Base-by-base conservation (phyloP, 2,329 filamentous ascomycete species). In the Penicillium sumatraense region DNA sequence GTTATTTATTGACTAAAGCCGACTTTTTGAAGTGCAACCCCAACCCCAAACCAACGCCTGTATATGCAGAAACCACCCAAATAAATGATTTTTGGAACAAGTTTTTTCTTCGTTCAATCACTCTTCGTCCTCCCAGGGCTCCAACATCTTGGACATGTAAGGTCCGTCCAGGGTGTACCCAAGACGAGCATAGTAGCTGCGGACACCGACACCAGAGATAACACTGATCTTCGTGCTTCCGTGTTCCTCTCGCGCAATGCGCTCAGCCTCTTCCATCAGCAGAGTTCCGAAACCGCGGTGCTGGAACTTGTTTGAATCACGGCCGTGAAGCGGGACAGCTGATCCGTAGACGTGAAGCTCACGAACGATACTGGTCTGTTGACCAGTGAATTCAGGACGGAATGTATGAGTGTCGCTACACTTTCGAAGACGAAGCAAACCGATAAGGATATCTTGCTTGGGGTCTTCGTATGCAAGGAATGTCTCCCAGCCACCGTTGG, bases 391-490 rank as follows among this genome's bases (percentile, higher is more conserved):
- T 73, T 99, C 95, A 42, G 89, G 86, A 20, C 96, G 87, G 80
- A 93, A 99, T 0, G 95, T 98, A 75, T 97, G 92, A 67, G 90
- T 93, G 64, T 88, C 83, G 1, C 89, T 93, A 74, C 96, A 99
- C 78, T 96, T 96, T 62, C 95, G 85, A 60, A 99, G 78, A 16
- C 95, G 87, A 53, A 99, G 82, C 31, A 99, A 80, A 1, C 90
- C 96, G 55, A 99, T 96, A 3, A 99, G 81, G 54, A 99, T 99
- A 72, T 99, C 95, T 73, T 99, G 95, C 79, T 97, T 97, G 1
- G 95, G 93, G 65, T 99, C 95, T 72, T 99, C 95, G 69, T 99
- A 99, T 1, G 95, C 93, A 5, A 99, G 81, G 78, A 99, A 99
- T 0, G 95, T 99, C 76, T 99, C 95, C 95, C 95, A 99, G 21